Conservation (phyloP, 768 basidiomycete genomes). For the Hygrophoropsis aurantiaca region DNA sequence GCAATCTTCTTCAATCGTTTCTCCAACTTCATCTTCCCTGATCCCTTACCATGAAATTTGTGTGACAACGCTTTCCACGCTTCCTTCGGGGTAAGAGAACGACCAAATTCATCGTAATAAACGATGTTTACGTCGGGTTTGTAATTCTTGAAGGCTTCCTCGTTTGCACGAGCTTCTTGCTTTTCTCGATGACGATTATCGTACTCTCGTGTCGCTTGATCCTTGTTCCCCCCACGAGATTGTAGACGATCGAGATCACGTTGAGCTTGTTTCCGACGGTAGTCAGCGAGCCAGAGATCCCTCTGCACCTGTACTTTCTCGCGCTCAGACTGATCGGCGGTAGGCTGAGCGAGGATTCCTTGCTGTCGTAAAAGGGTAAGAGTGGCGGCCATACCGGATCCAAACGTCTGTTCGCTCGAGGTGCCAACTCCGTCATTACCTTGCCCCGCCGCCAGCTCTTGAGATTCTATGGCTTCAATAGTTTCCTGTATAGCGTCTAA, state of each 20-base stretch:
- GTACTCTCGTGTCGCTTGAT: slow-evolving; percentile 92
- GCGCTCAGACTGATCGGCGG: slow-evolving; percentile 66
- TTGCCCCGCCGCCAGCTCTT: slow-evolving; percentile 41
- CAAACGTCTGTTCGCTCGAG: slow-evolving; percentile 75
- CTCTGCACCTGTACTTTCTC: slow-evolving; percentile 82
- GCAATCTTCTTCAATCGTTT: slow-evolving; percentile 95
- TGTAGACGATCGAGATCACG: slow-evolving; percentile 80
- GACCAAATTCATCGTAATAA: slow-evolving; percentile 95
- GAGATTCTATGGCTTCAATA: slow-evolving; percentile 61
- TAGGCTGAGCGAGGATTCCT: slow-evolving; percentile 74
- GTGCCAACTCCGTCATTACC: slow-evolving; percentile 53
- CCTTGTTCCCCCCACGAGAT: slow-evolving; percentile 78
- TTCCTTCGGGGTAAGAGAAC: slow-evolving; percentile 86
- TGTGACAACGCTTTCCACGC: slow-evolving; percentile 98
- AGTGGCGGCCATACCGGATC: slow-evolving; percentile 84
- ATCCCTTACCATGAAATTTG: slow-evolving; percentile 97
- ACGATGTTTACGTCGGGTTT: slow-evolving; percentile 96
- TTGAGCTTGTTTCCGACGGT: slow-evolving; percentile 70
- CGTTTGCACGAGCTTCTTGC: slow-evolving; percentile 78
- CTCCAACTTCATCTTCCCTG: slow-evolving; percentile 96
- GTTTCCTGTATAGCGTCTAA: slow-evolving; percentile 75
- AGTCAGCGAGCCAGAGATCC: slow-evolving; percentile 88
- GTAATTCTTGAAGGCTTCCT: slow-evolving; percentile 89
- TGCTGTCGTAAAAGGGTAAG: slow-evolving; percentile 88
- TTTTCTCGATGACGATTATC: slow-evolving; percentile 92